Evolutionary conservation across 2,329 filamentous ascomycete species (phyloP).

Genomic region (Penicillium sp.): DNA sequence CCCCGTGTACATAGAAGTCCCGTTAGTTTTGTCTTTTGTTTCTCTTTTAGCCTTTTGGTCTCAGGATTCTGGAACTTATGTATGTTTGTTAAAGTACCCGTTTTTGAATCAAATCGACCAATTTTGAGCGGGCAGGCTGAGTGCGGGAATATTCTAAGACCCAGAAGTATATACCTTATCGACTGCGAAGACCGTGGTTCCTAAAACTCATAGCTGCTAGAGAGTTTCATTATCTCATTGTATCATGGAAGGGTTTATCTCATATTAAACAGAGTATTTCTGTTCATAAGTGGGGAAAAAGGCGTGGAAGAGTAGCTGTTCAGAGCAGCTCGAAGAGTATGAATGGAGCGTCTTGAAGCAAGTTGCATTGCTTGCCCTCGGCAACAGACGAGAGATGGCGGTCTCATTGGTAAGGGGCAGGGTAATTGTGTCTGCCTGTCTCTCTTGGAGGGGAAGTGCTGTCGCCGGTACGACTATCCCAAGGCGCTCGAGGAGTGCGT

Average conservation of each 20-base stretch:
- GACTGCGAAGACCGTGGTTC: background rate
- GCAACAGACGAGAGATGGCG: background rate
- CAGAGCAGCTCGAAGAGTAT: background rate
- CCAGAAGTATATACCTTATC: background rate
- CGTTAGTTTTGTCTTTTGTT: background rate
- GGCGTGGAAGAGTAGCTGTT: background rate
- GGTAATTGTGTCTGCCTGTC: background rate
- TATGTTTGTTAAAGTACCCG: background rate
- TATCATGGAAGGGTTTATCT: background rate
- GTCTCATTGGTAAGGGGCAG: background rate
- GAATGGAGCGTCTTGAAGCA: background rate
- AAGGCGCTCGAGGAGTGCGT: background rate
- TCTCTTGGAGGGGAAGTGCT: background rate
- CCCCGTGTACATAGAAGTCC: slow-evolving; percentile 2
- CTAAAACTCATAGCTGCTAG: background rate
- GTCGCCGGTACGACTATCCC: background rate
- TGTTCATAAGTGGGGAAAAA: background rate
- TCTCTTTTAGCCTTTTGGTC: background rate
- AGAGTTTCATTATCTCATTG: background rate
- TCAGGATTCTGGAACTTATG: background rate
- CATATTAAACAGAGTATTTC: background rate
- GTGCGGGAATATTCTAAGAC: background rate
- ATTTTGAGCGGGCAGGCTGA: background rate
- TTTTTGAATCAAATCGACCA: background rate
- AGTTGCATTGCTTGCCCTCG: background rate